phyloP scores from a whole-genome alignment of 768 basidiomycete genomes.

The Termitomyces sp. region DNA sequence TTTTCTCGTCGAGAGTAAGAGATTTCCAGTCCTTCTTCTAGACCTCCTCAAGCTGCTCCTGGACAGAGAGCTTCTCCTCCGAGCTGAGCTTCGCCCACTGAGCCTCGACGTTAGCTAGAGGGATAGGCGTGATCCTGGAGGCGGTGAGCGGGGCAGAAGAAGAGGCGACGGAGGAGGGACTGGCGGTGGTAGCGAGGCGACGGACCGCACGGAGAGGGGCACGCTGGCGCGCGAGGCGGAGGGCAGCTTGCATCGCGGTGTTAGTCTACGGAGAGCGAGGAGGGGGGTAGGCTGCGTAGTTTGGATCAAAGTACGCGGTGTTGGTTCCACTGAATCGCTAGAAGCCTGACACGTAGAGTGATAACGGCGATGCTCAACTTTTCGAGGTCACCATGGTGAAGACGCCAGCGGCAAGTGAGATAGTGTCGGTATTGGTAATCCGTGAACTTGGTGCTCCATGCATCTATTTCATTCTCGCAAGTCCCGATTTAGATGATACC shows the following conservation, averaged over 20 bases:
- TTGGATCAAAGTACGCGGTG: too few species aligned
- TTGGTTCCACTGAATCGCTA: too few species aligned
- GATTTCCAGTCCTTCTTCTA: conserved; percentile 97
- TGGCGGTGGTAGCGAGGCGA: conserved; percentile 53
- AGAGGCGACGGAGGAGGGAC: conserved; percentile 30
- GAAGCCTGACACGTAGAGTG: too few species aligned
- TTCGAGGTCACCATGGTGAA: too few species aligned
- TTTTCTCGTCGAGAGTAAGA: conserved; percentile 92
- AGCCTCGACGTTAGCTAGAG: conserved; percentile 84
- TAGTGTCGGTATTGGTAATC: too few species aligned
- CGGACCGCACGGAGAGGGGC: conserved; percentile 32
- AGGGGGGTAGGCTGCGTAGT: too few species aligned
- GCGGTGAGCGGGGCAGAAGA: conserved; percentile 34
- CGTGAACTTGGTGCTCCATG: too few species aligned
- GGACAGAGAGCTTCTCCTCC: conserved; percentile 74
- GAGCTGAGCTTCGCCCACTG: conserved; percentile 51
- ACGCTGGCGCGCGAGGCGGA: conserved; percentile 52
- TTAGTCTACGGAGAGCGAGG: conserved; percentile 5
- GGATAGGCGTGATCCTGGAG: conserved; percentile 44
- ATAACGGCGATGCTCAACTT: too few species aligned
- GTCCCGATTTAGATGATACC: too few species aligned
- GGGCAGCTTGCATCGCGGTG: conserved; percentile 46
- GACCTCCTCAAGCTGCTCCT: conserved; percentile 84
- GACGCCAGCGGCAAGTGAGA: too few species aligned
- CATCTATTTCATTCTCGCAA: too few species aligned